A percentile compares a stretch with the other conserved stretches of the same genome.
These are phyloP conservation scores for Boeremia lycopersici DNA, from an alignment of 2,329 filamentous ascomycete genomes.

Conservation along the genomic window DNA sequence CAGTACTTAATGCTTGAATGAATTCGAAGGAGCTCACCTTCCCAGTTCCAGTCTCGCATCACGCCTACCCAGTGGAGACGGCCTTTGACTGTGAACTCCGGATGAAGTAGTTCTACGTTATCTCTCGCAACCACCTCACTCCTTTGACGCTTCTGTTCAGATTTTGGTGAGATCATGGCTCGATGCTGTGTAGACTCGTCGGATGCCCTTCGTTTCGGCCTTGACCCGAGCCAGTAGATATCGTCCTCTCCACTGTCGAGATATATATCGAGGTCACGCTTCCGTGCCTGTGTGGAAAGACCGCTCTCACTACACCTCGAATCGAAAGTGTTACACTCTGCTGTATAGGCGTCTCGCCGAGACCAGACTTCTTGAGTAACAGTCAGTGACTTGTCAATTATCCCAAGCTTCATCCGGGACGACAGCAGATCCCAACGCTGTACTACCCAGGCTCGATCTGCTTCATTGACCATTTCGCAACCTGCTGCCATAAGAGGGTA, in stretches of 20 bases:
- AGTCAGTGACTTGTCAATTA: constrained; percentile 68
- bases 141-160: constrained; percentile 33
- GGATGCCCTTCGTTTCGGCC: constrained; percentile 27
- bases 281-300: constrained; percentile 21
- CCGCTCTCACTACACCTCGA: constrained; percentile 16
- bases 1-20: neutral
- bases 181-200: neutral
- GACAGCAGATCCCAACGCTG: constrained; percentile 67
- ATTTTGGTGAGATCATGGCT: neutral
- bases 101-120: constrained; percentile 54
- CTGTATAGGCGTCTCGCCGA: constrained; percentile 62
- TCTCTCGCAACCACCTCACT: constrained; percentile 16
- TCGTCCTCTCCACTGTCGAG: constrained; percentile 19
- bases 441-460: constrained; percentile 68
- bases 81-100: constrained; percentile 69
- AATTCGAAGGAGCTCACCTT: constrained; percentile 60
- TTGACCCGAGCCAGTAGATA: constrained; percentile 30
- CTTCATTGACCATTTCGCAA: constrained; percentile 64
- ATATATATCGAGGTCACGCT: constrained; percentile 29
- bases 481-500: constrained; percentile 72
- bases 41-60: constrained; percentile 76
- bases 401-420: constrained; percentile 68
- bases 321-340: constrained; percentile 29
- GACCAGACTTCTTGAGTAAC: constrained; percentile 71
- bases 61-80: constrained; percentile 72